phyloP scores from a whole-genome alignment of 352 stramenopile genomes.

The Globisporangium carolinianum region DNA sequence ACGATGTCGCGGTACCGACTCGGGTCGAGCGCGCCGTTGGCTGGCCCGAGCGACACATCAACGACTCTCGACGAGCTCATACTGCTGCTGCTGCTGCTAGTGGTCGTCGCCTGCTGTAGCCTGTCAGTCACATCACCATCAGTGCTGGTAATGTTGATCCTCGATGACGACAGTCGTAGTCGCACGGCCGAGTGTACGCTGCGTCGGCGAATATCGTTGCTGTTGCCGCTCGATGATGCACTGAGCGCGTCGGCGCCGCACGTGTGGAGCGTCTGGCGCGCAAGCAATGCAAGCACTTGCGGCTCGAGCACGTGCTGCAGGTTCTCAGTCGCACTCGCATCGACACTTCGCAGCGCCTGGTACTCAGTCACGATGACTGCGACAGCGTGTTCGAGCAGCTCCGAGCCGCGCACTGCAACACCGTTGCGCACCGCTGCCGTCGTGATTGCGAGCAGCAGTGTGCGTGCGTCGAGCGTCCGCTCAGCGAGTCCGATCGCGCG shows the following conservation, averaged over 20 bases:
- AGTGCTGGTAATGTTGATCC: background rate
- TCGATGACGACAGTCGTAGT: constrained; percentile 16
- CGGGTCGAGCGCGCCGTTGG: constrained; percentile 7
- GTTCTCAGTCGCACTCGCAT: constrained; percentile 30
- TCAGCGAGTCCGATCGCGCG: constrained; percentile 40
- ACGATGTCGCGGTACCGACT: constrained; percentile 4
- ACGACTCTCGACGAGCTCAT: constrained; percentile 1
- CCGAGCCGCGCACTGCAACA: constrained; percentile 14
- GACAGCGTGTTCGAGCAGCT: constrained; percentile 18
- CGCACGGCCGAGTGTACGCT: constrained; percentile 64
- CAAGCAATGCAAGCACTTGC: constrained; percentile 29
- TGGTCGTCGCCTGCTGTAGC: no score
- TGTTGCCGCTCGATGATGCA: constrained; percentile 7
- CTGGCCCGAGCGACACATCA: constrained; percentile 13
- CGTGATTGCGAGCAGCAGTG: constrained; percentile 30
- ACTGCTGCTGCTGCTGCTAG: background rate
- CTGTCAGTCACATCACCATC: background rate
- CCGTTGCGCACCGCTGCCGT: constrained; percentile 16
- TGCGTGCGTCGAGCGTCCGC: constrained; percentile 29
- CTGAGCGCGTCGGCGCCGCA: constrained; percentile 24
- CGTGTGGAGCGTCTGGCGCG: constrained; percentile 27
- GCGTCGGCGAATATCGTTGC: constrained; percentile 27
- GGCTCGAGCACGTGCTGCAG: constrained; percentile 34
- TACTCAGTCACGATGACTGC: constrained; percentile 25
- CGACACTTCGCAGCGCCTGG: constrained; percentile 28